Evolutionary conservation across 805 yeast genomes (phyloP), one percentile per base, ranked within the genome.

Genomic region (Wickerhamiella brachini): DNA sequence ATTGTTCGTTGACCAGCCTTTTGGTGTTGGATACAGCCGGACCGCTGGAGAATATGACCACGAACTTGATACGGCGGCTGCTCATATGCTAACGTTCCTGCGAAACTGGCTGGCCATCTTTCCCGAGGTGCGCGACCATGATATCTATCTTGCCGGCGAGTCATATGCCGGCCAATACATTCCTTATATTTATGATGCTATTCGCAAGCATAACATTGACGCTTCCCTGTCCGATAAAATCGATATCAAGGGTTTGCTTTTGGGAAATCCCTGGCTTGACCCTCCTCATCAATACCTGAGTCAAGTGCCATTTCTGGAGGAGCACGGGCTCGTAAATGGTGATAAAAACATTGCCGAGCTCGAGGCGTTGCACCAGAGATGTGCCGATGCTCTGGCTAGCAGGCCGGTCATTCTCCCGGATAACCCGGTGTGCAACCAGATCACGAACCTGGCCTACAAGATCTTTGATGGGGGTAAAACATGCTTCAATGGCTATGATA

Each of bases 141-240:
- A 85, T 26, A 69, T 93, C 1, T 78, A 80, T 56, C 66, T 93
- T 34, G 95, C 95, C 0, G 98, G 98, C 29, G 98, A 93, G 69
- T 85, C 95, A 57, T 93, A 83, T 68, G 97, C 97, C 1, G 98
- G 98, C 20, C 97, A 93, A 64, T 93, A 87, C 63, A 84, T 93
- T 50, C 97, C 98, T 0, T 85, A 83, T 65, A 77, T 89, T 53
- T 94, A 90, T 0, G 70, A 76, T 39, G 79, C 77, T 1, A 71
- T 90, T 5, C 58, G 78, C 47, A 68, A 72, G 1, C 68, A 75
- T 39, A 77, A 81, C 60, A 52, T 61, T 39, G 44, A 68, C 18
- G 48, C 55, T 5, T 53, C 51, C 7, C 47, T 46, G 12, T 45
- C 46, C 20, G 45, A 24, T 3, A 48, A 57, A 2, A 56, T 74